Conservation (phyloP, 83 land plant genomes). For the Diphasiastrum complanatum region DNA sequence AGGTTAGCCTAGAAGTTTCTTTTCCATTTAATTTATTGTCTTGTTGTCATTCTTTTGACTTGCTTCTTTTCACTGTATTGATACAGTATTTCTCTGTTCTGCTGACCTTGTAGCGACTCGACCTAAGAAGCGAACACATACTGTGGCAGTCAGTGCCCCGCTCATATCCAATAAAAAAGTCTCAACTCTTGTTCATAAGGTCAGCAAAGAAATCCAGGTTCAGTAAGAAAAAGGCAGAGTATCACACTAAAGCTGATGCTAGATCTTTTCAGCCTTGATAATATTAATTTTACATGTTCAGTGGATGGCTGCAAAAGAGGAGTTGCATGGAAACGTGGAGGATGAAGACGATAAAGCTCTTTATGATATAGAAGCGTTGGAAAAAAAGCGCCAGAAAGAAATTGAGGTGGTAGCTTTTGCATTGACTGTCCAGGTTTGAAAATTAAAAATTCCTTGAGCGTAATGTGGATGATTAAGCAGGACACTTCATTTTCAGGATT, state of each 20-base stretch:
- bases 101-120: slow-evolving; percentile 31
- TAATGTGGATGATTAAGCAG: not conserved
- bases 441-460: not conserved
- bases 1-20: slow-evolving; percentile 20
- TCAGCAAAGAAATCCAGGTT: too few species aligned
- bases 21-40: not conserved
- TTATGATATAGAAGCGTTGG: slow-evolving; percentile 46
- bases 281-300: slow-evolving; percentile 19
- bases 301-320: slow-evolving; percentile 98
- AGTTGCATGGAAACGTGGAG: slow-evolving; percentile 61
- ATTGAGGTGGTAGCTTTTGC: slow-evolving; percentile 53
- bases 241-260: not conserved
- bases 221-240: too few species aligned
- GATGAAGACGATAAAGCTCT: slow-evolving; percentile 72
- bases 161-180: slow-evolving; percentile 77
- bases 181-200: slow-evolving; percentile 82
- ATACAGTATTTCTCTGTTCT: not conserved
- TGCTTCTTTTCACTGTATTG: too few species aligned
- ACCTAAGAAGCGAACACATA: slow-evolving; percentile 54
- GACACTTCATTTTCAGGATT: slow-evolving; percentile 48
- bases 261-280: not conserved
- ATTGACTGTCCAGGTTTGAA: not conserved
- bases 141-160: slow-evolving; percentile 45
- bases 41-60: too few species aligned
- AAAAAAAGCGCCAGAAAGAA: slow-evolving; percentile 73